Evolutionary conservation across 2,329 filamentous ascomycete species (phyloP), one percentile per base, ranked within the genome.

Genomic region (Pseudogymnoascus pannorum): DNA sequence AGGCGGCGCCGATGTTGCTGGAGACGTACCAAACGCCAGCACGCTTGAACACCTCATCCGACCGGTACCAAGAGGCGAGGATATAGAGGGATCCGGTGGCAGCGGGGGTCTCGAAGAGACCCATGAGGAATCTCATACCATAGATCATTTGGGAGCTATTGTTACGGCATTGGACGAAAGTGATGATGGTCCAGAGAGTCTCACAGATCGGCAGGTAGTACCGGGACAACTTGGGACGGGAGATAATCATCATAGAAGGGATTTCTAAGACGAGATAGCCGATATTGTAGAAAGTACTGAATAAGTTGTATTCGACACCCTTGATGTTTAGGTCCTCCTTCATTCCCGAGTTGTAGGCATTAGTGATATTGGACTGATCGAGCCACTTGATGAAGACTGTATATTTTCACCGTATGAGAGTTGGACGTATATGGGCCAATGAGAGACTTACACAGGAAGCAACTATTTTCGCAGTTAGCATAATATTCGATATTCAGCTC

Each of bases 311-410:
- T 62, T 78, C 66, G 44, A 78, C 78, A 4, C 74, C 75, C 35
- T 75, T 70, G 18, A 79, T 71, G 0, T 77, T 74, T 51, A 82
- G 73, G 54, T 81, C 74, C 61, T 80, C 73, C 57, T 78, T 74
- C 77, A 79, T 78, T 0, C 77, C 78, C 0, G 75, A 76, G 0
- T 78, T 75, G 61, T 77, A 79, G 5, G 78, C 78, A 48, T 72
- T 76, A 62, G 72, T 75, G 54, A 77, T 68, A 62, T 79, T 78
- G 18, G 76, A 75, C 18, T 77, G 73, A 66, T 81, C 79, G 22
- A 81, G 74, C 35, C 71, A 71, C 67, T 77, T 76, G 68, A 77
- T 76, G 61, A 79, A 78, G 63, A 66, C 14, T 54, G n/a, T n/a
- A n/a, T n/a, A n/a, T n/a, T n/a, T n/a, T 35, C 33, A 35, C 33